Conservation (phyloP, 164 flowering plant genomes). For the Cinnamomum micranthum region DNA sequence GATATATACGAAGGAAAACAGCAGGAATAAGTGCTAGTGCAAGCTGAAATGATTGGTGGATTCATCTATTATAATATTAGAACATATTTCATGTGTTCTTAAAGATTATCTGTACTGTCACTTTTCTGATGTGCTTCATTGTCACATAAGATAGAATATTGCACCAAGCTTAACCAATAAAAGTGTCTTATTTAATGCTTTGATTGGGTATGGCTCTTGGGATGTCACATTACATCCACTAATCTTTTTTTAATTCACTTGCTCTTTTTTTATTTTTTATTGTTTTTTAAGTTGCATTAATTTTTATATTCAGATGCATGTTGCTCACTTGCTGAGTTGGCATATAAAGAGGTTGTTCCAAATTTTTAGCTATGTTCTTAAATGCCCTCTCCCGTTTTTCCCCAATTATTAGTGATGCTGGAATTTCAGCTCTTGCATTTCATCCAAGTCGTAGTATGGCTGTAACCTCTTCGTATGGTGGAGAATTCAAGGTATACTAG, state of each 20-base stretch:
- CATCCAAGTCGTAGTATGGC: constrained; percentile 72
- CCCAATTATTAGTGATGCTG: constrained; percentile 52
- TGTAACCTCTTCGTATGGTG: constrained; percentile 81
- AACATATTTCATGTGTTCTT: not conserved
- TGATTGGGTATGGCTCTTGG: not conserved
- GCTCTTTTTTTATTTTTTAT: not conserved
- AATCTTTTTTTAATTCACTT: not conserved
- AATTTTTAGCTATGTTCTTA: no score
- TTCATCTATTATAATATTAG: no score
- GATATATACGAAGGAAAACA: no score
- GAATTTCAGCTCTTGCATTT: constrained; percentile 79
- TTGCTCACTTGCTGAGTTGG: no score
- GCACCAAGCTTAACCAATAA: not conserved
- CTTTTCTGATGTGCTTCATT: not conserved
- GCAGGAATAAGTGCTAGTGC: no score
- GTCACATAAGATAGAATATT: not conserved
- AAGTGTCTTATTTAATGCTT: not conserved
- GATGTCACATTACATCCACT: no score
- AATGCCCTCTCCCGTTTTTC: not conserved
- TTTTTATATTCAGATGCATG: no score
- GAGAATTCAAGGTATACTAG: constrained; percentile 86
- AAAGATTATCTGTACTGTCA: not conserved
- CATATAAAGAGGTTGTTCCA: no score
- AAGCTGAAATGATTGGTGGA: no score
- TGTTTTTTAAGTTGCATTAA: not conserved